Evolutionary conservation across 768 basidiomycete species (phyloP).

Genomic region (Aureoboletus auriporus): DNA sequence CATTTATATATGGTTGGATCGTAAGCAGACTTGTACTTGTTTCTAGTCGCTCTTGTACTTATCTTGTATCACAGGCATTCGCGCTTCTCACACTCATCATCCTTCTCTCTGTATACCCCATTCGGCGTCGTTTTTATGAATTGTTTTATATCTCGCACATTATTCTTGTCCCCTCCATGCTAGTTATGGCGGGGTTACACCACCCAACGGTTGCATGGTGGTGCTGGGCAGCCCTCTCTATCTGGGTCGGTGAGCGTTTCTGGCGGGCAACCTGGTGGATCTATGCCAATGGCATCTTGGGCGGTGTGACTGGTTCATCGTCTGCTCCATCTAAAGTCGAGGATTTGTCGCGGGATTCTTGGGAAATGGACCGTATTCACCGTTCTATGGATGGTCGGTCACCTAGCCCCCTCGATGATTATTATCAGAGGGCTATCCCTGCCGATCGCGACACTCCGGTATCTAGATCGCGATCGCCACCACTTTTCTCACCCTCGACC

Average conservation of each 20-base stretch:
- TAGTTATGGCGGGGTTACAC: constrained; percentile 61
- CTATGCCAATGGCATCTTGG: constrained; percentile 53
- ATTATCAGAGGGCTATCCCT: constrained; percentile 11
- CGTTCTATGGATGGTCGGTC: constrained; percentile 9
- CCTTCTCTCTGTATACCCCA: constrained; percentile 43
- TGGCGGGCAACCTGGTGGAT: constrained; percentile 55
- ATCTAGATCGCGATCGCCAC: not conserved
- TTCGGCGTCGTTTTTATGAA: constrained; percentile 56
- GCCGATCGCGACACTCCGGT: not conserved
- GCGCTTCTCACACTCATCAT: constrained; percentile 49
- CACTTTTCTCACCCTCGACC: not conserved
- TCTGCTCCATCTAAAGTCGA: not conserved
- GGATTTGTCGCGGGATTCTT: constrained; percentile 8
- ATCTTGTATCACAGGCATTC: constrained; percentile 44
- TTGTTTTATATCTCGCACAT: constrained; percentile 65
- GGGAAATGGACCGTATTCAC: constrained; percentile 24
- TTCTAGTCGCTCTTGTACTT: not conserved
- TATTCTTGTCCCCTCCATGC: constrained; percentile 55
- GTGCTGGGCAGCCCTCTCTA: constrained; percentile 57
- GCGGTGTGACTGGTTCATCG: constrained; percentile 11
- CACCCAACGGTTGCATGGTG: constrained; percentile 65
- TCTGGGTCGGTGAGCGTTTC: constrained; percentile 63
- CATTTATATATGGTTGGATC: constrained; percentile 61
- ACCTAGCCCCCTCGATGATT: constrained; percentile 23
- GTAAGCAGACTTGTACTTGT: constrained; percentile 32